These are phyloP conservation scores for Trichosporon coremiiforme DNA, from an alignment of 1,284 basidiomycete species.

Conservation along the genomic window DNA sequence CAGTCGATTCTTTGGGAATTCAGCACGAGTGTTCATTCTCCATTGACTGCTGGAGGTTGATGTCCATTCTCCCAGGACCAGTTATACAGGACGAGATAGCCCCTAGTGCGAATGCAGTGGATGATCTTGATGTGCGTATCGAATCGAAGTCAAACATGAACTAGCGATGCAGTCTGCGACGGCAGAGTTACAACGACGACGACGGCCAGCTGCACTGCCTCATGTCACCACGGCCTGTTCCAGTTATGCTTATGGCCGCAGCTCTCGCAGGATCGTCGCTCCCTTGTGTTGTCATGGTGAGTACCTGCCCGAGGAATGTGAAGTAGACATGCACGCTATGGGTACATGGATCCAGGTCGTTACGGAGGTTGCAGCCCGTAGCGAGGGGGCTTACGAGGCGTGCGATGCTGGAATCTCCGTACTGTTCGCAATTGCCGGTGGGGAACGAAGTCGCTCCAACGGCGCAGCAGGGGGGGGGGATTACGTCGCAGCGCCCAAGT, in stretches of 20 bases:
- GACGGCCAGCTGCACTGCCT: not conserved
- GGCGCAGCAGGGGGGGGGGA: too few relatives aligned
- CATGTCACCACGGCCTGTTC: not conserved
- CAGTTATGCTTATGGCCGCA: slow-evolving; percentile 2
- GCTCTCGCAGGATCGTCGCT: not conserved
- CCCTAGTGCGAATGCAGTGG: not conserved
- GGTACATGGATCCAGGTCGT: too few relatives aligned
- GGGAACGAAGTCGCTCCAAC: not conserved
- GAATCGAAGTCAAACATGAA: not conserved
- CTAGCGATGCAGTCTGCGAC: too few relatives aligned
- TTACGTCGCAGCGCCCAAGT: not conserved
- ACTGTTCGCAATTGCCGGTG: not conserved
- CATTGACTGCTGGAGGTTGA: too few relatives aligned
- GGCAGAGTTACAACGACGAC: not conserved
- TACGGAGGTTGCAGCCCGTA: not conserved
- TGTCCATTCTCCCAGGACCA: too few relatives aligned
- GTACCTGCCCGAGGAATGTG: not conserved
- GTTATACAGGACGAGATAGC: not conserved
- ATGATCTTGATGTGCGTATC: not conserved
- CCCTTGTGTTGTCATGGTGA: too few relatives aligned
- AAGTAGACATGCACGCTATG: not conserved
- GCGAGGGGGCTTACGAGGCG: not conserved
- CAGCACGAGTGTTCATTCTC: not conserved
- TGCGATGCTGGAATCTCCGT: not conserved
- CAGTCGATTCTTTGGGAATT: not conserved